Base-by-base conservation (phyloP, 2,329 filamentous ascomycete species). In the Stagonosporopsis cucurbitacearum region DNA sequence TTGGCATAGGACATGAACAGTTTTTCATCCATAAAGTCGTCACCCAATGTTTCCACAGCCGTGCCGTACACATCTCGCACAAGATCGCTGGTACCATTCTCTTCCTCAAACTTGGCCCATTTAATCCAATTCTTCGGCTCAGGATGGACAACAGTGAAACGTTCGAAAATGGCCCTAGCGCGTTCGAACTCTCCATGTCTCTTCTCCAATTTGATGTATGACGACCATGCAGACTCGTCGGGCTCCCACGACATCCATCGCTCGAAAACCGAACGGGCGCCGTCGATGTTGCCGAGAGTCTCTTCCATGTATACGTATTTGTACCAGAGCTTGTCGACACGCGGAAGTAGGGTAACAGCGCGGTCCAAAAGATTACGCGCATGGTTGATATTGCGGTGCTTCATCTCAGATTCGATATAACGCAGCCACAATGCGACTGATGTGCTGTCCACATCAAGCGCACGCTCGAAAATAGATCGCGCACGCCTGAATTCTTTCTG, bases 251-350 rank as follows among this genome's bases (percentile, higher is more conserved):
- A 88, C 89, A 99, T 94, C 95, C 95, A 99, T 41, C 95, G 84
- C 79, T 99, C 95, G 73, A 98, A 99, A 0, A 98, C 91, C 67
- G 96, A 91, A 55, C 95, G 83, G 2, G 92, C 96, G 32, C 94
- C 95, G 3, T 93, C 87, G 44, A 99, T 88, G 69, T 99, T 97
- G 6, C 92, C 92, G 50, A 99, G 84, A 78, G 94, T 98, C 83
- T 99, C 95, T 80, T 98, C 94, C 89, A 96, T 96, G 75, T 96
- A 96, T 23, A 96, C 92, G 81, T 97, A 99, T 76, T 98, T 98
- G 81, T 96, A 99, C 95, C 95, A 99, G 30, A 99, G 80, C 82
- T 98, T 98, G 75, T 98, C 92, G 36, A 98, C 86, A 54, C 95
- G 84, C 5, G 95, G 95, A 35, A 97, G 81, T 52, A 96, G 91